Percentiles rank a stretch among this genome's conserved stretches.
Evolutionary conservation across 441 rosid genomes (phyloP).

Genomic region (Mallotus repandus): DNA sequence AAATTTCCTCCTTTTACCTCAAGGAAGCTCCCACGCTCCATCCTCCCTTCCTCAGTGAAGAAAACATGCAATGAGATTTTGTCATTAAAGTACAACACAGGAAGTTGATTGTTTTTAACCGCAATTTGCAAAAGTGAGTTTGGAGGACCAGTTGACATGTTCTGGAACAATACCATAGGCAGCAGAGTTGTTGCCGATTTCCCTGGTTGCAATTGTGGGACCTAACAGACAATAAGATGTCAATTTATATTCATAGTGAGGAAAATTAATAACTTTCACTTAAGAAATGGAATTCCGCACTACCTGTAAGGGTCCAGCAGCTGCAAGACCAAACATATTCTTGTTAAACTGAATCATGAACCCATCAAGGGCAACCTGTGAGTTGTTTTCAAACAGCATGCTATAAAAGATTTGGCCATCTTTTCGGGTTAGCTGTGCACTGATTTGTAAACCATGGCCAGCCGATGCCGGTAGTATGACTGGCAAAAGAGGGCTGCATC

Average conservation of each 20-base stretch:
- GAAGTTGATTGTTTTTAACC: constrained; percentile 90
- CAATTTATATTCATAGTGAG: constrained; percentile 9
- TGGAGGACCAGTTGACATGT: constrained; percentile 79
- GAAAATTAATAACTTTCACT: neutral
- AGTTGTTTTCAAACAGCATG: constrained; percentile 78
- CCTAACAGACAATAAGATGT: constrained; percentile 40
- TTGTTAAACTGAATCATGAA: constrained; percentile 98
- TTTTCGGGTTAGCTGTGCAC: constrained; percentile 68
- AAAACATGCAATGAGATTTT: constrained; percentile 64
- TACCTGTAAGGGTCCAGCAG: constrained; percentile 95
- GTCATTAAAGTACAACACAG: constrained; percentile 83
- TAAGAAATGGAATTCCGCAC: neutral
- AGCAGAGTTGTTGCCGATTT: constrained; percentile 59
- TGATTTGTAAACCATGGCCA: constrained; percentile 95
- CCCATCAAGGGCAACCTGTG: constrained; percentile 82
- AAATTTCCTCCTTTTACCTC: constrained; percentile 56
- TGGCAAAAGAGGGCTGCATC: constrained; percentile 75
- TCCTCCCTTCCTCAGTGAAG: constrained; percentile 83
- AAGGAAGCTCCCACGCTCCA: constrained; percentile 92
- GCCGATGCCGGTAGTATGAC: constrained; percentile 68
- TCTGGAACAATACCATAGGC: constrained; percentile 89
- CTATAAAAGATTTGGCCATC: constrained; percentile 87
- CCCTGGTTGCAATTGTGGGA: constrained; percentile 86
- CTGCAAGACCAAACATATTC: constrained; percentile 90
- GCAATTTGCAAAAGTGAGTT: constrained; percentile 95